Conservation (phyloP, 768 basidiomycete genomes). For the Leccinellum luteum region DNA sequence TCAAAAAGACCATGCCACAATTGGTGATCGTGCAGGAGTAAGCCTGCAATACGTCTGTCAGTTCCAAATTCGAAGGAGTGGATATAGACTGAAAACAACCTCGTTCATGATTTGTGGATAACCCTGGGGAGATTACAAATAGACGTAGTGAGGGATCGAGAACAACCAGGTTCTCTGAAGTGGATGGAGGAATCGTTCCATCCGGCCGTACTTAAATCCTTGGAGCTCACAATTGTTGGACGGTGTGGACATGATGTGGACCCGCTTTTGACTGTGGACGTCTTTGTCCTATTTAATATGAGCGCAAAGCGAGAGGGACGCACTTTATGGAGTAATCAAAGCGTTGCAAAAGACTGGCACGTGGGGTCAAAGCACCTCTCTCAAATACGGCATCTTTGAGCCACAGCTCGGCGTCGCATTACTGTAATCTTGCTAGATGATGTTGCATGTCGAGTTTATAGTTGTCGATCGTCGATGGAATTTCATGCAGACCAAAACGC, state of each 20-base stretch:
- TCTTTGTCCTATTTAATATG: not conserved
- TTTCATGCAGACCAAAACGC: not conserved
- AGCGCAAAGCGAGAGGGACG: conserved; percentile 6
- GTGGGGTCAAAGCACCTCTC: conserved; percentile 2
- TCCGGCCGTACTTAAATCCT: conserved; percentile 10
- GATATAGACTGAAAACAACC: not conserved
- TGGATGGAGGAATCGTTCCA: not conserved
- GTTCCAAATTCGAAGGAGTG: not conserved
- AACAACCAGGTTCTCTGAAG: conserved; percentile 13
- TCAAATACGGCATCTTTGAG: not conserved
- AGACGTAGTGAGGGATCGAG: not conserved
- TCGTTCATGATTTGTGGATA: conserved; percentile 5
- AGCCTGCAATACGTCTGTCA: not conserved
- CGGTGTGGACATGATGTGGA: conserved; percentile 3
- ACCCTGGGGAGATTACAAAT: not conserved
- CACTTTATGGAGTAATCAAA: not conserved
- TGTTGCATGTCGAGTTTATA: too few species aligned
- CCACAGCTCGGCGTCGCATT: not conserved
- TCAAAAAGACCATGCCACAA: conserved; percentile 6
- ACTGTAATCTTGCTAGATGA: too few species aligned
- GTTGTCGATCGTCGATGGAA: not conserved
- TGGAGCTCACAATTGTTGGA: conserved; percentile 2
- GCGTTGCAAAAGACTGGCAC: not conserved
- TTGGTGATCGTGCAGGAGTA: not conserved
- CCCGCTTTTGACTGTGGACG: not conserved